Percentiles rank a stretch among this genome's conserved stretches.
These are phyloP conservation scores for Colletotrichum sp. DNA, from an alignment of 2,329 filamentous ascomycete genomes.

Conservation along the genomic window DNA sequence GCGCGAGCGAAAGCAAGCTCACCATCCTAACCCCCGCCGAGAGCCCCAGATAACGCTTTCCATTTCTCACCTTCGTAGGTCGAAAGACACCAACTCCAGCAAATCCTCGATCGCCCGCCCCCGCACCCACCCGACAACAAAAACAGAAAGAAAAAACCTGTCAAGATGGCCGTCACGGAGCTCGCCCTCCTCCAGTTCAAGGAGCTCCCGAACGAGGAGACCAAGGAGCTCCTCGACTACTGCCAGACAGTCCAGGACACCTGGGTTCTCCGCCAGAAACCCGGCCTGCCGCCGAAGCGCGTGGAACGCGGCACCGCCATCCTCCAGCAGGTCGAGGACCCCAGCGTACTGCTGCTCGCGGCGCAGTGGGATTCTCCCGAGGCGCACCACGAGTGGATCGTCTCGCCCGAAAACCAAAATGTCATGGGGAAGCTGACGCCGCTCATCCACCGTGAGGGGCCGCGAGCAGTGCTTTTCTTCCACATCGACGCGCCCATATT, in stretches of 20 bases:
- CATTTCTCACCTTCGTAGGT: neutral
- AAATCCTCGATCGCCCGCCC: neutral
- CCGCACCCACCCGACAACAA: neutral
- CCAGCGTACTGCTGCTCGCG: conserved; percentile 43
- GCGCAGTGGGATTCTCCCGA: conserved; percentile 48
- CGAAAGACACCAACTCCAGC: neutral
- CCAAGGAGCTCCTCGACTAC: conserved; percentile 34
- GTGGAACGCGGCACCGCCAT: conserved; percentile 35
- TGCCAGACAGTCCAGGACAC: conserved; percentile 39
- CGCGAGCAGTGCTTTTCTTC: conserved; percentile 38
- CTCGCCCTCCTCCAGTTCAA: conserved; percentile 39
- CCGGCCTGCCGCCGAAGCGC: conserved; percentile 38
- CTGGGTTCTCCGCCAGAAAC: conserved; percentile 40
- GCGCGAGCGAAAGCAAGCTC: neutral
- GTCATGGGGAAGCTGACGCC: conserved; percentile 35
- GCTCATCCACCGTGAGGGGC: conserved; percentile 35
- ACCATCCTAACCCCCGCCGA: neutral
- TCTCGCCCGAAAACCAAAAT: conserved; percentile 41
- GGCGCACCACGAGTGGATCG: conserved; percentile 47
- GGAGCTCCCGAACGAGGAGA: conserved; percentile 30
- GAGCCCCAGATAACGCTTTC: neutral
- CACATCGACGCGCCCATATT: conserved; percentile 42
- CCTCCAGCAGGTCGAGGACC: conserved; percentile 39
- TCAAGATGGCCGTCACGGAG: conserved; percentile 42
- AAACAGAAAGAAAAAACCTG: too few relatives aligned